Evolutionary conservation across 805 yeast genomes (phyloP).

Genomic region (Kurtzmaniella fragi): DNA sequence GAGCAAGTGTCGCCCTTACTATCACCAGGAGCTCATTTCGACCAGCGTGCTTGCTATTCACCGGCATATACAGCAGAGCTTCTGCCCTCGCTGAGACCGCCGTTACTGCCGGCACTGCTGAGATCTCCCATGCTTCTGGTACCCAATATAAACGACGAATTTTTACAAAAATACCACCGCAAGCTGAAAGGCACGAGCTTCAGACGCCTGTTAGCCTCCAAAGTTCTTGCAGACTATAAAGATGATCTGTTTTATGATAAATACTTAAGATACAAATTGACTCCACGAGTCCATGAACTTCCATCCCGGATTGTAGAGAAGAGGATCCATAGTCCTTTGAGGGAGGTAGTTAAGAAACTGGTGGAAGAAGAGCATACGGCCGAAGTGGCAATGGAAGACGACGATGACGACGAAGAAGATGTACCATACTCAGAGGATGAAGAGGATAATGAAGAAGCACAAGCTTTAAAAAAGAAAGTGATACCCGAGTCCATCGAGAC

Average conservation of each 20-base stretch:
- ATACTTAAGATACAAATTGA: no score
- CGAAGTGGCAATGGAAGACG: no score
- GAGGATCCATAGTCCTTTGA: no score
- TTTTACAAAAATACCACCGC: background rate
- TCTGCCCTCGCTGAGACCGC: background rate
- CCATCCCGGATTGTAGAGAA: no score
- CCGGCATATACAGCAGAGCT: background rate
- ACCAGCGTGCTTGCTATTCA: background rate
- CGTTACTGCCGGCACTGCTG: no score
- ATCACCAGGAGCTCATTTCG: conserved; percentile 1
- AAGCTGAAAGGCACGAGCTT: background rate
- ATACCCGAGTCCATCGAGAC: background rate
- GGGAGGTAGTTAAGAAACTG: no score
- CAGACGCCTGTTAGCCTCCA: background rate
- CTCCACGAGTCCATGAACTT: no score
- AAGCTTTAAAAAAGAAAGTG: background rate
- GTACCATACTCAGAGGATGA: background rate
- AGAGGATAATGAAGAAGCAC: background rate
- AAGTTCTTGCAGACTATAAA: no score
- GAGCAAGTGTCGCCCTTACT: conserved; percentile 4
- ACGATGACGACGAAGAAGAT: background rate
- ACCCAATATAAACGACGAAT: background rate
- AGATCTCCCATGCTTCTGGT: background rate
- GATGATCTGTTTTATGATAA: no score
- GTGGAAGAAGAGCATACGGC: no score